Base-by-base conservation (phyloP, 148 eudicot genomes). In the Spergularia bocconei region DNA sequence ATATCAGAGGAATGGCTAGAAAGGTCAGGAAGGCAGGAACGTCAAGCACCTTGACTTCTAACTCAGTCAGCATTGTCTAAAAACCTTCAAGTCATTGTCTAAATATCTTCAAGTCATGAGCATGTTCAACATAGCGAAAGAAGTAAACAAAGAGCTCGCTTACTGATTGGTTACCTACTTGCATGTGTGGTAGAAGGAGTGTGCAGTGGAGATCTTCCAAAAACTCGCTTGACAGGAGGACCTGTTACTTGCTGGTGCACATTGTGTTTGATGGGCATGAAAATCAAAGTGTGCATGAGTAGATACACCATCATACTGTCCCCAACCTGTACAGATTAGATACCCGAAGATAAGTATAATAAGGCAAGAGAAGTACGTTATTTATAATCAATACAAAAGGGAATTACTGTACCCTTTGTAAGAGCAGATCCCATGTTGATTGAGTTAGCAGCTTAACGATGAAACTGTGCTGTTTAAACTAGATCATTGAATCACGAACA, bases 171-270 rank as follows among this genome's bases (percentile, higher is more conserved):
- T 29, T 85, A 89, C 96, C 93, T 75, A 60, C 60, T 77, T 71
- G 79, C 19, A 50, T 70, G 58, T 13, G 25, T 29, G 81, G 74
- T 75, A 70, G 77, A 48, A 44, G 63, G 67, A 62, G 25, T 44
- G 62, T 56, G 84, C 60, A 70, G 48, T 16, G 81, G 74, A 57
- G 69, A 52, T 77, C 61, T 77, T 48, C 52, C 19, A 82, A 78
- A 76, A 53, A 79, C 76, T 56, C 70, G 79, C 75, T 77, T 77
- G 66, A 89, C 80, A 70, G 90, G 84, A 79, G 77, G 76, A 62
- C 98, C 98, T 25, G 94, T 67, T 66, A 92, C 91, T 82, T 95
- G 98, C 68, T 82, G 86, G 76, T 85, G 84, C 60, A 85, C 85
- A 60, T 82, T 82, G 51, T 51, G 80, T 61, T 78, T 81, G 51